Evolutionary conservation across 2,329 filamentous ascomycete species (phyloP).

Genomic region (Cordyceps cicadae): DNA sequence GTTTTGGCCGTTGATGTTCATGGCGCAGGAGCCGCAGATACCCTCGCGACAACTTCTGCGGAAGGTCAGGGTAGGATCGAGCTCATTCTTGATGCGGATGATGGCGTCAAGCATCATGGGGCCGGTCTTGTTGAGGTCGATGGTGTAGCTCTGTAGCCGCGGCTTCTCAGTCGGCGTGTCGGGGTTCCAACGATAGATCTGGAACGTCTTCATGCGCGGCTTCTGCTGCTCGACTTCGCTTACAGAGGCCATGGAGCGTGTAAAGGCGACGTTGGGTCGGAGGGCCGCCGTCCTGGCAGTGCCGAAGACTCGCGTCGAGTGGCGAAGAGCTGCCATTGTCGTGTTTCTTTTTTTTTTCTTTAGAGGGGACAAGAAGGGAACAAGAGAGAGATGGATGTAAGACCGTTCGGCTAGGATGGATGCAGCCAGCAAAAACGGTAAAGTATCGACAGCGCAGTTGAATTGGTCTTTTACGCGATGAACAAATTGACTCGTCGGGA

Average conservation of each 20-base stretch:
- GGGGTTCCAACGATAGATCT: slow-evolving; percentile 98
- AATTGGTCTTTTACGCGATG: slow-evolving; percentile 2
- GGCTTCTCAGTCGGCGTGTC: slow-evolving; percentile 90
- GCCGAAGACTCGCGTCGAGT: slow-evolving; percentile 43
- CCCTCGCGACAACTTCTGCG: slow-evolving; percentile 93
- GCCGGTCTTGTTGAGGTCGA: slow-evolving; percentile 97
- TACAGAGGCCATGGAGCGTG: slow-evolving; percentile 48
- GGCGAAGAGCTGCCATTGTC: slow-evolving; percentile 53
- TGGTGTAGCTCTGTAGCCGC: slow-evolving; percentile 85
- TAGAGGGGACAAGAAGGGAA: not conserved
- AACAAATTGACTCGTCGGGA: not conserved
- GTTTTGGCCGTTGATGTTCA: slow-evolving; percentile 99
- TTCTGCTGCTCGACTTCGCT: slow-evolving; percentile 54
- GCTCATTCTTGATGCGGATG: slow-evolving; percentile 98
- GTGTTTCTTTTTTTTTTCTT: slow-evolving; percentile 17
- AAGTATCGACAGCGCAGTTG: not conserved
- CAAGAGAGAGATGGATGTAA: not conserved
- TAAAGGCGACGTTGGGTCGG: slow-evolving; percentile 33
- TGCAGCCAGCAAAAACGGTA: slow-evolving; percentile 1
- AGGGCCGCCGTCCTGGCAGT: slow-evolving; percentile 33
- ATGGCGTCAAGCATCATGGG: slow-evolving; percentile 97
- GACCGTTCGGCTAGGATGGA: not conserved
- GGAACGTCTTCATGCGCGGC: slow-evolving; percentile 81
- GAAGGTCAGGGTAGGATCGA: slow-evolving; percentile 95
- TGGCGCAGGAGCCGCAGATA: slow-evolving; percentile 96